phyloP scores from a whole-genome alignment of 1,284 basidiomycete species.

The Paramarasmius palmivorus region DNA sequence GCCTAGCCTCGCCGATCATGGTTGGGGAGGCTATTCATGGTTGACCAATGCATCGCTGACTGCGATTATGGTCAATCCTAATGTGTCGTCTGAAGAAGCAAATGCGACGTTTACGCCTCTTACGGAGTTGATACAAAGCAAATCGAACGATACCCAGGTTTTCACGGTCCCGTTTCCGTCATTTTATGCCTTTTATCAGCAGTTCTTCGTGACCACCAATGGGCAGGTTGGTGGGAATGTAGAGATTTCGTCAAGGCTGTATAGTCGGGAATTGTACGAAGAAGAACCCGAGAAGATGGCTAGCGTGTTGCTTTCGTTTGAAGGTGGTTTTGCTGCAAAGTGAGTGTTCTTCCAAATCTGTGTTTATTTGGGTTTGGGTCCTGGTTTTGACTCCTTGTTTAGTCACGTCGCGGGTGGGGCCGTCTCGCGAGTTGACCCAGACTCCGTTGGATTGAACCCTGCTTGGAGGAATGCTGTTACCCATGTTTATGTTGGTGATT shows the following conservation, averaged over 20 bases:
- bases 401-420: slow-evolving; percentile 39
- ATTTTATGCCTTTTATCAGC: background rate
- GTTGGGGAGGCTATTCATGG: background rate
- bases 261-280: background rate
- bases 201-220: background rate
- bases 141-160: background rate
- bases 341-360: too few relatives aligned
- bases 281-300: background rate
- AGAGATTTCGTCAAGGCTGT: background rate
- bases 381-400: too few relatives aligned
- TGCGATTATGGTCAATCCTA: background rate
- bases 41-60: background rate
- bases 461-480: slow-evolving; percentile 40
- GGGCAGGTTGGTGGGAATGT: background rate
- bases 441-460: slow-evolving; percentile 40
- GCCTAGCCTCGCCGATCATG: background rate
- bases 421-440: slow-evolving; percentile 32
- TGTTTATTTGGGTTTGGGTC: background rate
- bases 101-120: background rate
- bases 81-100: background rate
- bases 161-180: background rate
- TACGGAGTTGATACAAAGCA: background rate
- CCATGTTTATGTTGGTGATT: slow-evolving; percentile 21
- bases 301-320: background rate
- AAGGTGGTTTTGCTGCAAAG: too few relatives aligned